phyloP scores from a whole-genome alignment of 2,329 filamentous ascomycete species.

The Sporothrix protearum region DNA sequence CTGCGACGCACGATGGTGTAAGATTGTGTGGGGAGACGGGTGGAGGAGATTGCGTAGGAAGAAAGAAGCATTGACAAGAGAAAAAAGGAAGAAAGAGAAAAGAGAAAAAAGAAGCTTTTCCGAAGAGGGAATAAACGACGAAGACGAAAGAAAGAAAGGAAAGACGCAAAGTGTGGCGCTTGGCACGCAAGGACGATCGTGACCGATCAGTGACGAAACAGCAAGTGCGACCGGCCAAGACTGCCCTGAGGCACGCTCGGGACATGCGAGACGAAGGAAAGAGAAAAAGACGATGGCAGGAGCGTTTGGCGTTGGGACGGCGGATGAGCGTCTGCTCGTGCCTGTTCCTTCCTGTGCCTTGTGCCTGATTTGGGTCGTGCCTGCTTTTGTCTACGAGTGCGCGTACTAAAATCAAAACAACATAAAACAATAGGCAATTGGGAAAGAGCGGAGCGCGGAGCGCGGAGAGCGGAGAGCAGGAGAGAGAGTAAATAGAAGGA shows the following conservation, averaged over 20 bases:
- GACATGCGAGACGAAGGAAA: slow-evolving; percentile 14
- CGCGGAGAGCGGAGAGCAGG: no score
- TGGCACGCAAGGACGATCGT: slow-evolving; percentile 22
- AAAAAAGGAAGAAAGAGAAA: neutral
- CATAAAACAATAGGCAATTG: neutral
- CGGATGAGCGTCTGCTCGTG: neutral
- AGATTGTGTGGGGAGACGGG: no score
- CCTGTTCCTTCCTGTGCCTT: neutral
- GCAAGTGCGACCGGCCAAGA: slow-evolving; percentile 22
- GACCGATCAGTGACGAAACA: slow-evolving; percentile 23
- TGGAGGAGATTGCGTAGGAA: no score
- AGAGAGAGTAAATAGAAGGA: neutral
- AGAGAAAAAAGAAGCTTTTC: neutral
- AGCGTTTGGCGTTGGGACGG: neutral
- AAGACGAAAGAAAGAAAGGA: neutral
- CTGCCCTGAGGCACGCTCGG: slow-evolving; percentile 16
- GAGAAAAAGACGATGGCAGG: neutral
- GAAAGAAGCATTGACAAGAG: slow-evolving; percentile 28
- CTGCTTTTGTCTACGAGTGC: neutral
- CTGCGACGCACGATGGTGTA: neutral
- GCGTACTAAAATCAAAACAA: no score
- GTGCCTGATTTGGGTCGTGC: neutral
- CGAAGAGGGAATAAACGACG: neutral
- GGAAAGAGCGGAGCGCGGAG: neutral
- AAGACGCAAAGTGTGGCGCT: slow-evolving; percentile 18